These are phyloP conservation scores for Epichloe aotearoae DNA, from an alignment of 2,329 filamentous ascomycete genomes.

Conservation along the genomic window DNA sequence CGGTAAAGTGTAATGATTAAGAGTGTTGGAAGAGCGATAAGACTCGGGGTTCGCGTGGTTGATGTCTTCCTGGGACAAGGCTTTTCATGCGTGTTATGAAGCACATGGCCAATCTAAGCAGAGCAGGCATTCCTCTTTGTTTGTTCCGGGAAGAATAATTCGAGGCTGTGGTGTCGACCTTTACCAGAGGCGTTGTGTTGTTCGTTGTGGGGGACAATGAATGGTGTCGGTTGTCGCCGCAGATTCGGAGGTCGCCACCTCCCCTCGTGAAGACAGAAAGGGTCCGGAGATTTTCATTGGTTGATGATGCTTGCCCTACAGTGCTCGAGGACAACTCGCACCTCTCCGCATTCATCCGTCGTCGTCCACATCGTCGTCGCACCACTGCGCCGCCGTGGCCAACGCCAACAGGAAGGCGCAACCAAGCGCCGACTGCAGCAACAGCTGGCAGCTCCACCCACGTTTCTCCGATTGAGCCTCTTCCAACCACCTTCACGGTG, in stretches of 20 bases:
- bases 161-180: background rate
- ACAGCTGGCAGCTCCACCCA: conserved; percentile 6
- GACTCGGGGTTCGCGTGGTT: background rate
- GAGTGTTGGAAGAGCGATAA: background rate
- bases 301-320: background rate
- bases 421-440: background rate
- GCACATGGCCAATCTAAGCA: background rate
- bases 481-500: conserved; percentile 6
- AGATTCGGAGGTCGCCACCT: conserved; percentile 22
- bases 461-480: conserved; percentile 5
- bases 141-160: background rate
- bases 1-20: background rate
- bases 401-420: background rate
- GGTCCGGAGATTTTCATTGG: background rate
- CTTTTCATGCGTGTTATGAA: background rate
- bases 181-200: background rate
- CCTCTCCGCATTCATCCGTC: conserved; percentile 1
- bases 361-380: background rate
- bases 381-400: background rate
- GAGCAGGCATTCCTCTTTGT: background rate
- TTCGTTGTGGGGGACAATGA: background rate
- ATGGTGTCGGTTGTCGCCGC: conserved; percentile 4
- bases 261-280: conserved; percentile 5
- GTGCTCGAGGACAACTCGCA: background rate
- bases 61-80: background rate